These are phyloP conservation scores for Hanseniaspora thailandica DNA, from an alignment of 805 yeast genomes.

Conservation along the genomic window DNA sequence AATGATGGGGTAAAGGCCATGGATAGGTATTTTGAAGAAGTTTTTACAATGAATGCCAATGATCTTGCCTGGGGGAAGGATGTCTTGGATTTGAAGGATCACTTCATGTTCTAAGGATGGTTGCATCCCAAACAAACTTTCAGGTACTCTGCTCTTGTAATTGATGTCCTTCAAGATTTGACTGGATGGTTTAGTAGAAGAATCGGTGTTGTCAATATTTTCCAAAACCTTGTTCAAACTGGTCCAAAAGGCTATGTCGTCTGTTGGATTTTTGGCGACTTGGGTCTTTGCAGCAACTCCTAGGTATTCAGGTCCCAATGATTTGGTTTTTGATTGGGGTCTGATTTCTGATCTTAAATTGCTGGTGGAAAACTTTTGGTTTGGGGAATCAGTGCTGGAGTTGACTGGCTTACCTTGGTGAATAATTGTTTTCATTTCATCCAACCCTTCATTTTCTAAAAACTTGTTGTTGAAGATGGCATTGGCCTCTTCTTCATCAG, in stretches of 20 bases:
- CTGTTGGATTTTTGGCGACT: neutral
- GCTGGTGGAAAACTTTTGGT: constrained; percentile 5
- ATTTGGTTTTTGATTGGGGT: neutral
- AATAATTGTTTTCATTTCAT: constrained; percentile 25
- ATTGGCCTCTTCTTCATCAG: constrained; percentile 18
- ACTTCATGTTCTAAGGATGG: constrained; percentile 10
- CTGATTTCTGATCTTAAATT: constrained; percentile 12
- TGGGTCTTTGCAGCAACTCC: neutral
- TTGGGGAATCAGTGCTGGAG: constrained; percentile 6
- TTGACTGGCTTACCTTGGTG: constrained; percentile 13
- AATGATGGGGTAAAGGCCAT: constrained; percentile 39
- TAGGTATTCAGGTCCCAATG: neutral
- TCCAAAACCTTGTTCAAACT: constrained; percentile 16
- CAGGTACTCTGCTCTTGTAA: constrained; percentile 15
- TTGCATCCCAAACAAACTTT: constrained; percentile 15
- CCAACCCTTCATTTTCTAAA: constrained; percentile 31
- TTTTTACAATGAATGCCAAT: constrained; percentile 37
- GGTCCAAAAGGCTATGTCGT: constrained; percentile 17
- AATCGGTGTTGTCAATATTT: constrained; percentile 13
- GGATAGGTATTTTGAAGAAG: constrained; percentile 33
- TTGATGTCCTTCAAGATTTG: neutral
- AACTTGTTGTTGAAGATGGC: constrained; percentile 27
- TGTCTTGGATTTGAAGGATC: constrained; percentile 25
- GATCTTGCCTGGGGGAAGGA: constrained; percentile 35
- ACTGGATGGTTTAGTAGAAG: neutral